A percentile compares a stretch with the other conserved stretches of the same genome.
Conservation (phyloP, 2,329 filamentous ascomycete genomes). For the Ceratocystiopsis brevicomis region DNA sequence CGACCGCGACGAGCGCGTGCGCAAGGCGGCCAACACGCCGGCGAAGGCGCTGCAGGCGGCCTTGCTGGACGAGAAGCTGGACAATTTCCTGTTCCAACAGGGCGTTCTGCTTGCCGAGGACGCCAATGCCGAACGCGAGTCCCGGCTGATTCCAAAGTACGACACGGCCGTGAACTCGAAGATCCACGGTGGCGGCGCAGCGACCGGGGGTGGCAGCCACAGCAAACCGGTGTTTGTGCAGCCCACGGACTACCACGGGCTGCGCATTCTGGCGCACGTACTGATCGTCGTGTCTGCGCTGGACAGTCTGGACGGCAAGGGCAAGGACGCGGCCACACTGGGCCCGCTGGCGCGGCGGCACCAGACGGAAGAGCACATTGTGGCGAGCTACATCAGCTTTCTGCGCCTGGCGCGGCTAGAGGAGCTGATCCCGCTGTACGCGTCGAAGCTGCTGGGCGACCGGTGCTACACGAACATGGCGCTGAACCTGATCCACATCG, state of each 20-base stretch:
- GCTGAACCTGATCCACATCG: conserved; percentile 56
- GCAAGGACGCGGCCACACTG: conserved; percentile 17
- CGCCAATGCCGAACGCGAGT: conserved; percentile 20
- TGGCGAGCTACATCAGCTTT: conserved; percentile 66
- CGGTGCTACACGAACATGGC: conserved; percentile 54
- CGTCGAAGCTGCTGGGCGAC: conserved; percentile 50
- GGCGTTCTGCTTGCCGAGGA: conserved; percentile 31
- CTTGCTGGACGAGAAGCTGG: conserved; percentile 45
- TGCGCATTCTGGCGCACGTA: conserved; percentile 51
- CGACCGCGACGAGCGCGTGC: conserved; percentile 2
- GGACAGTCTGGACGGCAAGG: conserved; percentile 22
- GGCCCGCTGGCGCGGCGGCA: conserved; percentile 16
- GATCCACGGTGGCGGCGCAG: conserved; percentile 13
- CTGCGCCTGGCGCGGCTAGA: conserved; percentile 54
- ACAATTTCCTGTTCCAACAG: conserved; percentile 38
- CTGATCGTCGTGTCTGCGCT: conserved; percentile 49
- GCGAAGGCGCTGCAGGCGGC: conserved; percentile 62
- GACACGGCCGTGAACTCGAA: conserved; percentile 13
- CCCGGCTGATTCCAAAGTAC: conserved; percentile 24
- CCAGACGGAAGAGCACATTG: conserved; percentile 48
- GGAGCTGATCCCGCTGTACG: conserved; percentile 73
- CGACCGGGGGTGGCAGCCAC: not conserved
- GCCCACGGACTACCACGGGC: conserved; percentile 39
- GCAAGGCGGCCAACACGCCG: conserved; percentile 30
- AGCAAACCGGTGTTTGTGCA: conserved; percentile 25